Evolutionary conservation across 2,329 filamentous ascomycete genomes (phyloP).

Genomic region (Stachybotrys chartarum): DNA sequence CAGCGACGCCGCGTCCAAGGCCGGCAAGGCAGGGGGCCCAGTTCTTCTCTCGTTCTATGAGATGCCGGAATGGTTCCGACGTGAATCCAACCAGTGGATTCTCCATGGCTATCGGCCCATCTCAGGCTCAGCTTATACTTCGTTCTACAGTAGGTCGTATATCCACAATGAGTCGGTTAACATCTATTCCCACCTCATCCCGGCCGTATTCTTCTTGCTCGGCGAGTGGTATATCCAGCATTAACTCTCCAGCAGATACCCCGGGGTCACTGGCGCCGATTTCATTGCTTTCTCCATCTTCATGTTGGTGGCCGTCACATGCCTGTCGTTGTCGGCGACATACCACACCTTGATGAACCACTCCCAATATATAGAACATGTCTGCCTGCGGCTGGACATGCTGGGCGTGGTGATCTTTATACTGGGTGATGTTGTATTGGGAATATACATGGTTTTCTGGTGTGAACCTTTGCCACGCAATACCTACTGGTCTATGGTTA

Average conservation of each 20-base stretch:
- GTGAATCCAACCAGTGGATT: constrained; percentile 9
- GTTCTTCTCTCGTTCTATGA: constrained; percentile 13
- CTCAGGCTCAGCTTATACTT: constrained; percentile 25
- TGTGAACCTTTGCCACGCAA: constrained; percentile 15
- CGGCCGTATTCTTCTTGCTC: constrained; percentile 25
- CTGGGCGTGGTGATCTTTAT: constrained; percentile 13
- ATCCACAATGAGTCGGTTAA: constrained; percentile 26
- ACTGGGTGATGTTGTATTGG: constrained; percentile 13
- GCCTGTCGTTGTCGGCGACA: constrained; percentile 7
- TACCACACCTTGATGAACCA: constrained; percentile 18
- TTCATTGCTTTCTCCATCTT: constrained; percentile 12
- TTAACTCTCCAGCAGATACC: constrained; percentile 11
- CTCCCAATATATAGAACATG: constrained; percentile 7
- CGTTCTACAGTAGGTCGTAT: constrained; percentile 30
- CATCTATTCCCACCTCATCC: constrained; percentile 31
- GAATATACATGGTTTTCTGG: constrained; percentile 19
- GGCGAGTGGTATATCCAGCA: constrained; percentile 16
- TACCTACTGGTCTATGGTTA: constrained; percentile 20
- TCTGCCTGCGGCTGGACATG: constrained; percentile 14
- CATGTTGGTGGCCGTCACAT: constrained; percentile 8
- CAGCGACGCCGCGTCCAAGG: constrained; percentile 2
- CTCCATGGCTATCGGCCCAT: constrained; percentile 29
- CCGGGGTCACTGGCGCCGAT: constrained; percentile 9
- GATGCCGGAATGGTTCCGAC: constrained; percentile 14
- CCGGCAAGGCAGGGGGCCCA: constrained; percentile 7